Base-by-base conservation (phyloP, 2,329 filamentous ascomycete genomes). In the Penicillium concentricum region DNA sequence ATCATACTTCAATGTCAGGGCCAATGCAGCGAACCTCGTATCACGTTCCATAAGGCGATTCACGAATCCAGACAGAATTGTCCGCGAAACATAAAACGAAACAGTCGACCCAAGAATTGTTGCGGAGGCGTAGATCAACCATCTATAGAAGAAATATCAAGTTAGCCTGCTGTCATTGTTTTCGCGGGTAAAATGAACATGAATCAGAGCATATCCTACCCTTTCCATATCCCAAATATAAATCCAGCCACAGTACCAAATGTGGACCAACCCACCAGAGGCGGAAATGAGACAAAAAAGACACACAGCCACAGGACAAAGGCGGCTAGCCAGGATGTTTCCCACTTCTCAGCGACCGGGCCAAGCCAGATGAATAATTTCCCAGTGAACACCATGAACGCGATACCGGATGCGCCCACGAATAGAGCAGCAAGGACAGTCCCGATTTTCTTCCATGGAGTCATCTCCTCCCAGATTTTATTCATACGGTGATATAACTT, bases 1-100 rank as follows among this genome's bases (percentile, higher is more conserved):
- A 69, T 99, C 94, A 69, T 90, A 87, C 62, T 96, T 91, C 60
- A 99, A 80, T 8, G 94, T 94, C 67, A 97, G 83, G 22, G 90
- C 85, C 26, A 99, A 82, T 5, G 94, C 94, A 10, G 94, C 86
- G 72, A 99, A 99, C 51, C 92, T 85, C 71, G 86, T 88, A 76
- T 99, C 93, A 63, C 83, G 82, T 55, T 90, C 90, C 48, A 97
- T 88, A 65, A 96, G 81, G 18, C 87, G 82, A 66, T 92, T 82
- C 28, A 97, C 92, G 71, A 92, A 92, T 43, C 78, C 79, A 63
- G 88, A 88, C 57, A 97, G 81, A 42, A 97, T 75, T 5, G 90
- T 91, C 61, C 94, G 83, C 51, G 89, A 92, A 44, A 90, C 85
- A 57, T 95, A 71, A 71, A 99, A 97, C 0, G 91, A 88, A 43